Evolutionary conservation across 257 asterid genomes (phyloP).

Genomic region (Voacanga thouarsii): DNA sequence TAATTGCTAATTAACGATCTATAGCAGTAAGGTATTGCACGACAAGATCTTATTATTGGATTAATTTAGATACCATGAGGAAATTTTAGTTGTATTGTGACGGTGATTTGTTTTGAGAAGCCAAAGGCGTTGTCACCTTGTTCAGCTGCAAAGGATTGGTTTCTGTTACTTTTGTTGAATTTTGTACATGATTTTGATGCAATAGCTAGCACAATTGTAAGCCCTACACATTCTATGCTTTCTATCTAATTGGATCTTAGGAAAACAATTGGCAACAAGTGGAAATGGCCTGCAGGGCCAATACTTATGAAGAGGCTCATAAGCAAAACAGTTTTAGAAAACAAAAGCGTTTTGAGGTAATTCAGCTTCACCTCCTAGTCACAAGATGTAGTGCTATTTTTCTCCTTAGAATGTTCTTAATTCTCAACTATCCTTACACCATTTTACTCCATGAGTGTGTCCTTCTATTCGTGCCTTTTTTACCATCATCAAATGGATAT

Average conservation of each 20-base stretch:
- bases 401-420: neutral
- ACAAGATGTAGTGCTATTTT: no score
- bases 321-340: conserved; percentile 69
- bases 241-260: conserved; percentile 12
- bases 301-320: conserved; percentile 63
- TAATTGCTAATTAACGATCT: no score
- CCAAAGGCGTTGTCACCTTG: neutral
- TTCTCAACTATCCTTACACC: neutral
- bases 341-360: conserved; percentile 72
- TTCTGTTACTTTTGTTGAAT: neutral
- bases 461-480: no score
- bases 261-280: conserved; percentile 25
- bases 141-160: neutral
- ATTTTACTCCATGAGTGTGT: no score
- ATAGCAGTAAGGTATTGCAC: neutral
- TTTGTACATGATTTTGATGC: neutral
- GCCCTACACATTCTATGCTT: neutral
- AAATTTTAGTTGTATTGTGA: neutral
- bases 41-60: neutral
- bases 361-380: neutral
- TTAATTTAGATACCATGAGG: neutral
- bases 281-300: conserved; percentile 38
- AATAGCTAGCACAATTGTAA: neutral
- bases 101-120: neutral
- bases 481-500: neutral